A percentile compares a stretch with the other conserved stretches of the same genome.
phyloP scores from a whole-genome alignment of 352 stramenopile species.

The Blastocystis sp. region DNA sequence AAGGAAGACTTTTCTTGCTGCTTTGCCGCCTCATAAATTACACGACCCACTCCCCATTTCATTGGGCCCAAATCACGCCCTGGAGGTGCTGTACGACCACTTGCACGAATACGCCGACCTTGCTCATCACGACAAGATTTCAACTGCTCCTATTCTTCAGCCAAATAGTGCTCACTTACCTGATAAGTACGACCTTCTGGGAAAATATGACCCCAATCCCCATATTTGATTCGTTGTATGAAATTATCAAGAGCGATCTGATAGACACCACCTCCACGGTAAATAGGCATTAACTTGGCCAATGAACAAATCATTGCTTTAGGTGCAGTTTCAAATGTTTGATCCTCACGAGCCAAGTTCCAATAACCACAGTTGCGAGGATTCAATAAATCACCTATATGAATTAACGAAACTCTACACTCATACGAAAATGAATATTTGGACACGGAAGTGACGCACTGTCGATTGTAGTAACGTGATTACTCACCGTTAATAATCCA shows the following conservation, averaged over 20 bases:
- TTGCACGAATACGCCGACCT: constrained; percentile 8
- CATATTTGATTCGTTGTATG: constrained; percentile 31
- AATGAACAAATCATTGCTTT: constrained; percentile 1
- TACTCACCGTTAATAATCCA: constrained; percentile 36
- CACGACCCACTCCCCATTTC: constrained; percentile 62
- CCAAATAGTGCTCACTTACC: neutral
- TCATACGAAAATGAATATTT: constrained; percentile 25
- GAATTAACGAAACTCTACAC: neutral
- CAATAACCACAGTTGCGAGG: constrained; percentile 39
- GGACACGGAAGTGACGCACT: constrained; percentile 20
- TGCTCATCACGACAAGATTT: constrained; percentile 38
- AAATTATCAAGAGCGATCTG: constrained; percentile 49
- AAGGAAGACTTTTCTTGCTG: constrained; percentile 1
- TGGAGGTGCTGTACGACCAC: constrained; percentile 36
- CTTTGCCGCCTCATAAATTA: constrained; percentile 16
- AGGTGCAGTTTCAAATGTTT: constrained; percentile 3
- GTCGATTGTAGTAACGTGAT: constrained; percentile 52
- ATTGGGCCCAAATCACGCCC: constrained; percentile 42
- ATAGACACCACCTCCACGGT: constrained; percentile 38
- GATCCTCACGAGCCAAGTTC: constrained; percentile 51
- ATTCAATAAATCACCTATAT: constrained; percentile 22
- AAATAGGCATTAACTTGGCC: constrained; percentile 55
- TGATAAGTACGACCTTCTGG: constrained; percentile 60
- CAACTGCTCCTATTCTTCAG: constrained; percentile 36
- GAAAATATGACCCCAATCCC: constrained; percentile 64